A percentile compares a stretch with the other conserved stretches of the same genome.
phyloP scores from a whole-genome alignment of 495 filamentous ascomycete genomes.

The Penicillium paradoxum region DNA sequence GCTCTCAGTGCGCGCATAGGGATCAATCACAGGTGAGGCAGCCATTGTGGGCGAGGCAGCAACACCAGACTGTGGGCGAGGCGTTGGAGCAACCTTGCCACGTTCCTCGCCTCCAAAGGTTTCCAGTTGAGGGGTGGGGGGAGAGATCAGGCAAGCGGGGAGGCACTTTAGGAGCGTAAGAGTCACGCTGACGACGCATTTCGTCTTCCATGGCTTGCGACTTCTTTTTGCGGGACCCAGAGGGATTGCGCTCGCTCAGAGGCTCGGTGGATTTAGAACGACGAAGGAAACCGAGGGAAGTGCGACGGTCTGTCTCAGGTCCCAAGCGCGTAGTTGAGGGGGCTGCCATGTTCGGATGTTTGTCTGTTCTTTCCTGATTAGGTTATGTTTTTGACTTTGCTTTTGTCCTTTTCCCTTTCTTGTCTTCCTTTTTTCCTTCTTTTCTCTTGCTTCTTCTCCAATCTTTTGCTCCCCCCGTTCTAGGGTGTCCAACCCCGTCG shows the following conservation, averaged over 20 bases:
- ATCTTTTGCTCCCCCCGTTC: neutral
- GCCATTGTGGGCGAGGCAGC: slow-evolving; percentile 8
- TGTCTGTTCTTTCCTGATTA: slow-evolving; percentile 1
- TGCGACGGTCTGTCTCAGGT: slow-evolving; percentile 27
- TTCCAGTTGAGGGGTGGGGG: slow-evolving; percentile 57
- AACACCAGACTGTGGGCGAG: slow-evolving; percentile 20
- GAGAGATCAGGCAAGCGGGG: slow-evolving; percentile 77
- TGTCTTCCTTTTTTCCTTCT: neutral
- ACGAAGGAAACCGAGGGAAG: slow-evolving; percentile 62
- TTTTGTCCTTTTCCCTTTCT: neutral
- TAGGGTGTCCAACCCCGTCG: neutral
- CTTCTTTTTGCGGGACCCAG: slow-evolving; percentile 63
- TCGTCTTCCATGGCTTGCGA: slow-evolving; percentile 60
- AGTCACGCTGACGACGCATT: slow-evolving; percentile 60
- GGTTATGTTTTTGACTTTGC: neutral
- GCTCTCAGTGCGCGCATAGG: slow-evolving; percentile 80
- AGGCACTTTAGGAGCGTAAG: slow-evolving; percentile 62
- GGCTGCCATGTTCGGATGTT: slow-evolving; percentile 17
- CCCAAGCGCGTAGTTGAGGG: slow-evolving; percentile 15
- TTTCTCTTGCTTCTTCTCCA: neutral
- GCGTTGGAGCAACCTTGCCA: slow-evolving; percentile 14
- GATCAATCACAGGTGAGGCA: slow-evolving; percentile 56
- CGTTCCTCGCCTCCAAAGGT: slow-evolving; percentile 69
- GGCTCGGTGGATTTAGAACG: slow-evolving; percentile 75
- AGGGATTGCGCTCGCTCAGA: slow-evolving; percentile 36